These are phyloP conservation scores for Zelonia costaricensis DNA, from an alignment of 208 protist genomes.

Conservation along the genomic window DNA sequence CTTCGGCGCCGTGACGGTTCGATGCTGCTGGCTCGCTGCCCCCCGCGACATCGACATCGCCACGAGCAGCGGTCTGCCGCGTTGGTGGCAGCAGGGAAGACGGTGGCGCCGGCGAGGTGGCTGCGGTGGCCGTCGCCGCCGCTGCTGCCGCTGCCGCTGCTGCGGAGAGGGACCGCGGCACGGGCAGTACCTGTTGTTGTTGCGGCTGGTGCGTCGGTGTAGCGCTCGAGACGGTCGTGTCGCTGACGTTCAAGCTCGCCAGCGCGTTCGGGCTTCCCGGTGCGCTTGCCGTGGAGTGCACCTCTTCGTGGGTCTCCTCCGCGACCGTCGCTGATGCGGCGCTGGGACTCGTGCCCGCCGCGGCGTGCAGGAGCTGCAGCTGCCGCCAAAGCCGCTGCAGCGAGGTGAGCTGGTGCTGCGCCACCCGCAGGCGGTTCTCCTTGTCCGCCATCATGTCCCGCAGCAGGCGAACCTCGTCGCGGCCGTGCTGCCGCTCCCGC, in stretches of 20 bases:
- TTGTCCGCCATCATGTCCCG: constrained; percentile 59
- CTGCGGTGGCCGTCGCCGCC: neutral
- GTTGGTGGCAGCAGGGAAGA: too few species aligned
- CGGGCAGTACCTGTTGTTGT: too few species aligned
- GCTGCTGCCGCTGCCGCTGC: neutral
- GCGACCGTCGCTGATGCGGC: neutral
- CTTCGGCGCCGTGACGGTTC: too few species aligned
- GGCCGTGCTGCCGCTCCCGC: constrained; percentile 37
- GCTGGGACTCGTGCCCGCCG: constrained; percentile 1
- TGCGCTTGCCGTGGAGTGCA: neutral
- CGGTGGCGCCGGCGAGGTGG: too few species aligned
- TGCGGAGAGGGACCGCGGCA: too few species aligned
- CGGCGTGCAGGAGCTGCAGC: constrained; percentile 31
- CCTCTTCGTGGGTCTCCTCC: neutral
- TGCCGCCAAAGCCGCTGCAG: constrained; percentile 40
- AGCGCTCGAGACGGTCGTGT: too few species aligned
- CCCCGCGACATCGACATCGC: neutral
- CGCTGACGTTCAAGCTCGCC: neutral
- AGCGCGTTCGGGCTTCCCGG: too few species aligned
- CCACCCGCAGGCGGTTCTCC: constrained; percentile 36
- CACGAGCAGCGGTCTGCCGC: neutral
- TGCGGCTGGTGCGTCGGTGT: too few species aligned
- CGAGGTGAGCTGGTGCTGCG: constrained; percentile 31
- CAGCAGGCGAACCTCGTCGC: constrained; percentile 63
- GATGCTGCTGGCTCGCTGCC: neutral